Conservation (phyloP, 768 basidiomycete genomes). For the Boletus sensibilis region DNA sequence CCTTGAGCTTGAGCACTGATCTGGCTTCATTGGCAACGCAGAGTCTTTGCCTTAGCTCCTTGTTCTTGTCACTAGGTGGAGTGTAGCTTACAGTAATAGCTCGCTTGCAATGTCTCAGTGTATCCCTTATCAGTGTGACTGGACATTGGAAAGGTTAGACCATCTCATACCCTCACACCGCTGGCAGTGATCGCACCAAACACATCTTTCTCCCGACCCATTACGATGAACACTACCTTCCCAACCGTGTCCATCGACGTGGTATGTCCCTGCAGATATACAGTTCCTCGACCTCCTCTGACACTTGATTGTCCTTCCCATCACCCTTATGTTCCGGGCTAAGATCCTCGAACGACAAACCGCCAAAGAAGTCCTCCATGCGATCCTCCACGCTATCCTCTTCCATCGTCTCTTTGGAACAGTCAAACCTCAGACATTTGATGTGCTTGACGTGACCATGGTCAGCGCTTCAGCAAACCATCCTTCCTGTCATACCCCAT, state of each 20-base stretch:
- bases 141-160: neutral
- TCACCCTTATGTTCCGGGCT: no score
- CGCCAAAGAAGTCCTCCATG: constrained; percentile 71
- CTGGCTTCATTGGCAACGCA: neutral
- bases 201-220: neutral
- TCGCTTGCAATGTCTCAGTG: neutral
- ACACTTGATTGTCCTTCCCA: neutral
- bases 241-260: constrained; percentile 34
- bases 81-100: neutral
- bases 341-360: constrained; percentile 73
- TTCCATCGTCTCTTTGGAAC: constrained; percentile 84
- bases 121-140: neutral
- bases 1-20: neutral
- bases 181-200: neutral
- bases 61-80: neutral
- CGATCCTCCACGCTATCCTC: constrained; percentile 75
- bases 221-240: constrained; percentile 26
- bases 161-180: neutral
- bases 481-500: neutral
- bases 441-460: constrained; percentile 84
- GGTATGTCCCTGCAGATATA: constrained; percentile 13
- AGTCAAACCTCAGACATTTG: constrained; percentile 72
- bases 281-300: neutral
- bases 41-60: neutral
- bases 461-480: constrained; percentile 38